Conservation (phyloP, 441 rosid genomes). For the Adansonia rubrostipa region DNA sequence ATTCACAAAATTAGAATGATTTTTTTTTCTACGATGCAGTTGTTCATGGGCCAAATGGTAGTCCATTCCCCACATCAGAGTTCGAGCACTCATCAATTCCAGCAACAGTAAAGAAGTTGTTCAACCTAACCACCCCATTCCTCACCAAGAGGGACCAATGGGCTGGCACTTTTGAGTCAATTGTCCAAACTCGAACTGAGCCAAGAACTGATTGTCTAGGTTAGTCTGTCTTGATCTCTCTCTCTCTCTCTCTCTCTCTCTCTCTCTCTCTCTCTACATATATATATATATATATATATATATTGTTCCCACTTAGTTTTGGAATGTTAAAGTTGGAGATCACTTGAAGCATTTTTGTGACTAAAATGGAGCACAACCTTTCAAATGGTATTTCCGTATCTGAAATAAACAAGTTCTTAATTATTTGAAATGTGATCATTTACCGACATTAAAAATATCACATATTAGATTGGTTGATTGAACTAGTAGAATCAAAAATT, state of each 20-base stretch:
- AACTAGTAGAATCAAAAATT: too few relatives aligned
- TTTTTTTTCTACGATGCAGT: conserved; percentile 42
- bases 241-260: too few relatives aligned
- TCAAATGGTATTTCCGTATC: too few relatives aligned
- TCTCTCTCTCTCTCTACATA: too few relatives aligned
- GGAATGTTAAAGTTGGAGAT: not conserved
- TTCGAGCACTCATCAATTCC: conserved; percentile 90
- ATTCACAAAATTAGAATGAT: not conserved
- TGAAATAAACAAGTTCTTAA: too few relatives aligned
- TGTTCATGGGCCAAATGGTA: conserved; percentile 80
- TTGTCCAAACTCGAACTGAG: conserved; percentile 50
- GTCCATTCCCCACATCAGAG: conserved; percentile 69
- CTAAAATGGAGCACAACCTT: too few relatives aligned
- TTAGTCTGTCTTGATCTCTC: too few relatives aligned
- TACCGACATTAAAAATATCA: too few relatives aligned
- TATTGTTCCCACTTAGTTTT: not conserved
- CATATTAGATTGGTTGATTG: too few relatives aligned
- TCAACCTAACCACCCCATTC: conserved; percentile 69
- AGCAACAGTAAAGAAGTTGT: conserved; percentile 82
- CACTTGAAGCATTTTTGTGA: too few relatives aligned
- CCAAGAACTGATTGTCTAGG: conserved; percentile 92
- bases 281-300: too few relatives aligned
- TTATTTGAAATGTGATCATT: too few relatives aligned
- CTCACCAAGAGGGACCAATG: conserved; percentile 86
- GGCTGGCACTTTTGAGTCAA: conserved; percentile 83